Evolutionary conservation across 345 rosid genomes (phyloP).

Genomic region (Cardamine resedifolia): DNA sequence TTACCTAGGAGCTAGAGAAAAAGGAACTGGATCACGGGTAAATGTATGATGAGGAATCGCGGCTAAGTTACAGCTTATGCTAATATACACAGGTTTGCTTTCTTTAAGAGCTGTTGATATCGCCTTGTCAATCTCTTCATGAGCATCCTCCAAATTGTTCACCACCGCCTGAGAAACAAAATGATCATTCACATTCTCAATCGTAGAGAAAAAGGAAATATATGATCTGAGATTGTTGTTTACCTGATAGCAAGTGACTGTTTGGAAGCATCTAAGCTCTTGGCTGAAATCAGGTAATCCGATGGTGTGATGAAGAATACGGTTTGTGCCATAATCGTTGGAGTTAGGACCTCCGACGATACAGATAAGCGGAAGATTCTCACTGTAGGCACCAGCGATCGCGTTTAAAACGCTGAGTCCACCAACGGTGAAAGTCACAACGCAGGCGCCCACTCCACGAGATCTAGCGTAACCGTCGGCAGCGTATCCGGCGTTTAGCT

Average conservation of each 20-base stretch:
- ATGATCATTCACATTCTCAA: background rate
- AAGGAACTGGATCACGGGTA: background rate
- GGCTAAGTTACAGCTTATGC: conserved; percentile 9
- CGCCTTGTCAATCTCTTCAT: conserved; percentile 1
- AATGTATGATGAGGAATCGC: conserved; percentile 14
- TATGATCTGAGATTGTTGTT: background rate
- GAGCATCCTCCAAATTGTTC: conserved; percentile 19
- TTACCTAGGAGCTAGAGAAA: conserved; percentile 5
- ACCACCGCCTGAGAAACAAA: conserved; percentile 9
- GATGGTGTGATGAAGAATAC: conserved; percentile 65
- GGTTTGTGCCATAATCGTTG: conserved; percentile 79
- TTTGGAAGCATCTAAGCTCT: conserved; percentile 53
- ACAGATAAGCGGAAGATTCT: conserved; percentile 74
- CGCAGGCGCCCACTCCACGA: conserved; percentile 62
- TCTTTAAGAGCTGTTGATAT: conserved; percentile 18
- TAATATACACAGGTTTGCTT: conserved; percentile 7
- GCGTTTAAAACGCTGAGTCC: conserved; percentile 54
- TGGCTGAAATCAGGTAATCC: conserved; percentile 57
- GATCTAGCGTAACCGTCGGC: conserved; percentile 63
- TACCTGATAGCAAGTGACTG: conserved; percentile 46
- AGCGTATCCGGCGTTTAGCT: conserved; percentile 64
- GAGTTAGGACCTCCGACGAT: conserved; percentile 88
- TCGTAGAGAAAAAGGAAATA: no score
- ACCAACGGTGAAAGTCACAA: conserved; percentile 61
- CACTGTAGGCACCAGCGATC: conserved; percentile 78